Conservation (phyloP, 2,329 filamentous ascomycete species). For the Ascocoryne sarcoides region DNA sequence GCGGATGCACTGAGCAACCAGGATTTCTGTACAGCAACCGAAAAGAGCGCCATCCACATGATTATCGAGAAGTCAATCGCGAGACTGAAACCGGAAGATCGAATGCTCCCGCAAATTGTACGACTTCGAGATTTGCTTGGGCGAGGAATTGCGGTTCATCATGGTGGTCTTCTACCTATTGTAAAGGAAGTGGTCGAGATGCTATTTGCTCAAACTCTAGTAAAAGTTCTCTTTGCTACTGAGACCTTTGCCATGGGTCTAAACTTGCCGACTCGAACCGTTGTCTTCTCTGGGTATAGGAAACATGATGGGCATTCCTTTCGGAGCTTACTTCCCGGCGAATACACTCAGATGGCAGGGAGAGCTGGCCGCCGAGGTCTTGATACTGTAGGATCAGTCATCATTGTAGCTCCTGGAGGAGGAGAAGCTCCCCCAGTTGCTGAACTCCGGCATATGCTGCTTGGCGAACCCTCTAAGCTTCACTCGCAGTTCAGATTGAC, state of each 20-base stretch:
- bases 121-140: conserved; percentile 76
- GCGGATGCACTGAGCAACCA: conserved; percentile 91
- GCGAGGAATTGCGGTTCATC: conserved; percentile 89
- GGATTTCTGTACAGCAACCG: conserved; percentile 84
- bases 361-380: conserved; percentile 87
- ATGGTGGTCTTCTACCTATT: conserved; percentile 88
- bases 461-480: conserved; percentile 90
- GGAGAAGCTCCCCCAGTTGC: conserved; percentile 83
- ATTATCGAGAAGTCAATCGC: conserved; percentile 93
- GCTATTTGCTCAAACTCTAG: conserved; percentile 84
- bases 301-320: conserved; percentile 94
- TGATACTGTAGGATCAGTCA: conserved; percentile 86
- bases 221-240: conserved; percentile 95
- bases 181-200: conserved; percentile 98
- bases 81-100: conserved; percentile 81
- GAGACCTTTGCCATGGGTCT: conserved; percentile 99
- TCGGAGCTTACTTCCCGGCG: conserved; percentile 82
- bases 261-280: conserved; percentile 89
- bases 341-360: conserved; percentile 98
- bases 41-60: conserved; percentile 97
- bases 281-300: conserved; percentile 93
- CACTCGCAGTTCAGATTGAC: conserved; percentile 93
- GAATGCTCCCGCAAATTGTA: conserved; percentile 83
- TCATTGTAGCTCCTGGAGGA: conserved; percentile 73
- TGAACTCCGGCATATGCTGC: conserved; percentile 84